Evolutionary conservation across 768 basidiomycete species (phyloP), one percentile per base, ranked within the genome.

Genomic region (Panaeolus cyanescens): DNA sequence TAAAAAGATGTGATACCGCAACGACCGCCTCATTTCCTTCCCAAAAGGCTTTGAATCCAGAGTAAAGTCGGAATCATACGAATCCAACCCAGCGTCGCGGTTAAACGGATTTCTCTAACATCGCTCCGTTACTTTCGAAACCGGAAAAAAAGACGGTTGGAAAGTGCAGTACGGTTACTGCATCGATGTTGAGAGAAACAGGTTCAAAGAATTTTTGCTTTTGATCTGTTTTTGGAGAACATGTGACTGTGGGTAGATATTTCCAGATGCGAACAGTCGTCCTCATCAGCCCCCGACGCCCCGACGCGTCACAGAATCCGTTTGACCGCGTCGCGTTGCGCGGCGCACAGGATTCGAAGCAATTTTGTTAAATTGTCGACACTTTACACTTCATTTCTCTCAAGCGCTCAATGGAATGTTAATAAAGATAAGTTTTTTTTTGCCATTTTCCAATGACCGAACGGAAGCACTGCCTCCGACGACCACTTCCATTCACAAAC

Each of bases 121-220:
- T 71, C 70, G 70, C 70, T 71, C 70, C 68, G 70, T 71, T 71
- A 71, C 68, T 68, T 68, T 66, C 70, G 56, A 64, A 62, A 65
- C 61, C 68, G 62, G 62, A 62, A 34, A 39, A 58, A 32, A 32
- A 37, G 37, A 61, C 64, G 65, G 66, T 65, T 60, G 56, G 67
- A 71, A 68, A 71, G 69, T 71, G 70, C 70, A 71, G 68, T 68
- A 66, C 70, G 40, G 40, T 54, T 67, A 62, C 68, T 71, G 70
- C 70, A 61, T 68, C 70, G 70, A 71, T 69, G 70, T 65, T 68
- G 65, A 32, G 33, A 22, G 40, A 54, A 61, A 58, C 50, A 58
- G 50, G 34, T 58, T 30, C 15, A 9, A 8, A 36, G 12, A 30
- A 55, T 17, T 54, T 32, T 39, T 55, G 50, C 7, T 40, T 17